Percentiles rank a stretch among this genome's conserved stretches.
Evolutionary conservation across 306 rosid genomes (phyloP).

Genomic region (Vachellia pachyceras): DNA sequence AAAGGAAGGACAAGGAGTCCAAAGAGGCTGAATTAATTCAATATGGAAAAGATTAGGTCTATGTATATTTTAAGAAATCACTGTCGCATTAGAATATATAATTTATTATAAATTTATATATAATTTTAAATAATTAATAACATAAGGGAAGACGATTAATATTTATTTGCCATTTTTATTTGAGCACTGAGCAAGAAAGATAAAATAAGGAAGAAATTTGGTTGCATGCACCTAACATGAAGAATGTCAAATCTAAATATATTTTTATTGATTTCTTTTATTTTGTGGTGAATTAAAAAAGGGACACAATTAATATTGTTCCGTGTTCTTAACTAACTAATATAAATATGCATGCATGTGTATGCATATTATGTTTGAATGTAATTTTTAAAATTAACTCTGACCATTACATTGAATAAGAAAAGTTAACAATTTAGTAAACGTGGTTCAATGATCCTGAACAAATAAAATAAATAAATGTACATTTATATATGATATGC

Average conservation of each 20-base stretch:
- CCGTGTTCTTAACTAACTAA: not conserved
- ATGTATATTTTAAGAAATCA: too few relatives aligned
- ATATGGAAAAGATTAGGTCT: not conserved
- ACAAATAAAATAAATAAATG: not conserved
- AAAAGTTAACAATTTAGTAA: too few relatives aligned
- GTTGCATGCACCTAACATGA: too few relatives aligned
- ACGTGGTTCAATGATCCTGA: not conserved
- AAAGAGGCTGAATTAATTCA: not conserved
- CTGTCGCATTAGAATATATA: too few relatives aligned
- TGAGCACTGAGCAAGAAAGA: not conserved
- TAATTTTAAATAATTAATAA: too few relatives aligned
- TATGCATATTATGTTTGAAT: not conserved
- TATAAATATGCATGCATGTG: not conserved
- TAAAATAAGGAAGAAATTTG: not conserved
- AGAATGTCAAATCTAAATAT: not conserved
- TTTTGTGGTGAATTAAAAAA: not conserved
- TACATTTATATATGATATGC: not conserved
- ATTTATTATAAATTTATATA: too few relatives aligned
- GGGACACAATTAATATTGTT: not conserved
- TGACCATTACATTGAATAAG: too few relatives aligned
- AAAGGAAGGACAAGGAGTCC: not conserved
- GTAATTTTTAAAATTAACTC: not conserved
- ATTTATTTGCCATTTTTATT: too few relatives aligned
- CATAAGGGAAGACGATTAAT: too few relatives aligned
- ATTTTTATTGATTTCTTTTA: too few relatives aligned